Base-by-base conservation (phyloP, 2,329 filamentous ascomycete species). In the Teratosphaeria viscida region DNA sequence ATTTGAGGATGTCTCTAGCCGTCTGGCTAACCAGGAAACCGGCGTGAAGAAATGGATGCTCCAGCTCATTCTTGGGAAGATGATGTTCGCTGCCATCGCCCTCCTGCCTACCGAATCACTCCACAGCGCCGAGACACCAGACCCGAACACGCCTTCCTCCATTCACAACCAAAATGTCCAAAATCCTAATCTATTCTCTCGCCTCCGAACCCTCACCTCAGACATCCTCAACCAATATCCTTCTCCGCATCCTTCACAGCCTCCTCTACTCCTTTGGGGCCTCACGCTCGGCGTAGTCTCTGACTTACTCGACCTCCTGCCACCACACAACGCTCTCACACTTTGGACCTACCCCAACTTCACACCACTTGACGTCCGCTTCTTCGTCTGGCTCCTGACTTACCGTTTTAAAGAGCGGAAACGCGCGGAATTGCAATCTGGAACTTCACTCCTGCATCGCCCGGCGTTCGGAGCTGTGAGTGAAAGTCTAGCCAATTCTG, bases 321-420 rank as follows among this genome's bases (percentile, higher is more conserved):
- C 85, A n/a, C 84, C 85, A 1, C 76, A 82, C 63, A 83, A 81
- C 57, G 81, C 84, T 1, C 78, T 87, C 3, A 74, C 81, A 37
- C 70, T 87, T 29, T 88, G 85, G 85, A 81, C 80, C 34, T 87
- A 87, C 66, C 86, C 86, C 0, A 88, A 83, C 1, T 88, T 88
- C 67, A 86, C 85, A 0, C 78, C 81, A 1, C 78, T 77, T 59
- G 86, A 88, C 66, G 76, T 88, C 3, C 76, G 81, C 5, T 74
- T 84, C 35, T 74, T 83, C 11, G 79, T 88, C 58, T 85, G 80
- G 75, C 68, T 84, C 10, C 72, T 87, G 67, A 86, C 84, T 0
- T 81, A 81, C 62, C 73, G 74, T 6, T 81, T 87, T 66, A 81
- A 82, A 60, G 76, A 77, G 62, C 75, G 75, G 59, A 84, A 84